Base-by-base conservation (phyloP, 108 stramenopile species). In the Seminavis robusta region DNA sequence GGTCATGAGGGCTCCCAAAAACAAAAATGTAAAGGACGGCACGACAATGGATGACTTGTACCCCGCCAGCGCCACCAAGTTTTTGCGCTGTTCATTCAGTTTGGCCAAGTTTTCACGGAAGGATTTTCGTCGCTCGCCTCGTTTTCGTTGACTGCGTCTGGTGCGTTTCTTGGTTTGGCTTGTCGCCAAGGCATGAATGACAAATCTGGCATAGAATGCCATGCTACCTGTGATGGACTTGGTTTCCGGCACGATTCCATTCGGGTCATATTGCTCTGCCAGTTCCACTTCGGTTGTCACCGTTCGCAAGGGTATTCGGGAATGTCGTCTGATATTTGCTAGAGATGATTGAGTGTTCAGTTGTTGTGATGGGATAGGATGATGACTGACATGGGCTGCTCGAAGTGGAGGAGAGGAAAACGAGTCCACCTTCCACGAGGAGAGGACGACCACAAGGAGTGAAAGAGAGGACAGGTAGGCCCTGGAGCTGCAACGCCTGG, bases 1-100 rank as follows among this genome's bases (percentile, higher is more conserved):
- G n/a, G 74, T 77, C 81, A 86, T 79, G 13, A 84, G 59, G 25
- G 90, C 90, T 16, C 84, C 86, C 48, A 88, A 42, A 30, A 86
- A 65, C 15, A 88, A 51, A 63, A 80, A 88, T 9, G 53, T 38
- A 62, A 92, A 92, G 27, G 86, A 85, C 11, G 86, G 86, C 27
- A 68, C 60, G 16, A 86, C 53, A 17, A 92, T 53, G 7, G 66
- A 59, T 6, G 86, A 55, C 52, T 83, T 81, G 62, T 88, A 92
- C 33, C 84, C 86, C 10, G 84, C 84, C 52, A 92, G 64, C n/a
- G 68, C 32, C 36, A 80, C 72, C 44, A 92, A 60, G 45, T 83
- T 81, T 42, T 74, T 81, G 32, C 84, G 77, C 41, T 86, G 79
- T 61, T 84, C 83, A 46, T 84, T 72, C 17, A 90, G 75, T 36